These are phyloP conservation scores for Aureobasidium vineae DNA, from an alignment of 2,329 filamentous ascomycete species.

Conservation along the genomic window DNA sequence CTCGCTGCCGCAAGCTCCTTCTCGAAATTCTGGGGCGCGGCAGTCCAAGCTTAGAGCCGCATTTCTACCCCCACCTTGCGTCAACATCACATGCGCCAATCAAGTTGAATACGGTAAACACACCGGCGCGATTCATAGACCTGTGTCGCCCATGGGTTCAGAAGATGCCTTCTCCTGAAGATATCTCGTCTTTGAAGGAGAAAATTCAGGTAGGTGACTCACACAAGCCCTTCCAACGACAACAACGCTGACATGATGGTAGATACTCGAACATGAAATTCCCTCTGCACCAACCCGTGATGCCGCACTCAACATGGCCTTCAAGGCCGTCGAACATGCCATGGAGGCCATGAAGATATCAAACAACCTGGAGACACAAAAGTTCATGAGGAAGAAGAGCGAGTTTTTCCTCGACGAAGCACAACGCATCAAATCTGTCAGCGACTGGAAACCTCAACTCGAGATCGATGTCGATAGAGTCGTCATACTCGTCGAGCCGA, in stretches of 20 bases:
- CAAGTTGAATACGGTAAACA: constrained; percentile 5
- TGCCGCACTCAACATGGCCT: constrained; percentile 71
- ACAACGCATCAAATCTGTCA: constrained; percentile 66
- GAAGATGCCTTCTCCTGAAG: neutral
- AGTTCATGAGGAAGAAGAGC: constrained; percentile 61
- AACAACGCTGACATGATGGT: neutral
- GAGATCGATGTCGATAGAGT: constrained; percentile 32
- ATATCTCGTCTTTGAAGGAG: constrained; percentile 3
- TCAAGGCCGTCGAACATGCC: constrained; percentile 75
- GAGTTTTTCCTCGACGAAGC: constrained; percentile 66
- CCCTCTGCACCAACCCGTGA: constrained; percentile 50
- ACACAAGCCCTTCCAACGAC: neutral
- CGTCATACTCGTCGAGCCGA: constrained; percentile 47
- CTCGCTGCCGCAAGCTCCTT: neutral
- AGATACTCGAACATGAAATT: constrained; percentile 22
- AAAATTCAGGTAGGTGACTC: neutral
- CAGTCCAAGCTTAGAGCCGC: neutral
- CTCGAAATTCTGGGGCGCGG: neutral
- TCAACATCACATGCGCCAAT: constrained; percentile 21
- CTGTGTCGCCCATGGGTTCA: neutral
- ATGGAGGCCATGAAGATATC: constrained; percentile 70
- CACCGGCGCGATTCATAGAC: neutral
- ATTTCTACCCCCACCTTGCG: constrained; percentile 1
- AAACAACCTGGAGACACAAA: constrained; percentile 43
- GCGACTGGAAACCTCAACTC: constrained; percentile 33